A percentile compares a stretch with the other conserved stretches of the same genome.
These are phyloP conservation scores for Hemisphaericaspora xylofermentans DNA, from an alignment of 1,139 yeast species.

Conservation along the genomic window DNA sequence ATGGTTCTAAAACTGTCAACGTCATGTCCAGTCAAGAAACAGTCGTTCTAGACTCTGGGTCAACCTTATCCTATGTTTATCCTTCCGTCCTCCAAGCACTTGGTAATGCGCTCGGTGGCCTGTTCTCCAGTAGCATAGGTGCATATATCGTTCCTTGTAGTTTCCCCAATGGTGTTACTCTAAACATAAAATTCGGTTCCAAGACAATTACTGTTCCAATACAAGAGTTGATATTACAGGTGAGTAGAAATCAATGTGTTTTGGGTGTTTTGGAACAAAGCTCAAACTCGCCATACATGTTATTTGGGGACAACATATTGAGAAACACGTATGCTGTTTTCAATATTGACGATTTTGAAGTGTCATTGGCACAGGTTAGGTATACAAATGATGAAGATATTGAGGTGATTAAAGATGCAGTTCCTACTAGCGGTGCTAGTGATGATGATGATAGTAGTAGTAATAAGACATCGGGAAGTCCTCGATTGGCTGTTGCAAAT, in stretches of 20 bases:
- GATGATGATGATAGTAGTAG: not conserved
- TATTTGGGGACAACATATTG: constrained; percentile 73
- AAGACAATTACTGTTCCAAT: constrained; percentile 36
- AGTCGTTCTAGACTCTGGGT: constrained; percentile 45
- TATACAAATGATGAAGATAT: constrained; percentile 18
- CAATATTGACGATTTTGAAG: constrained; percentile 63
- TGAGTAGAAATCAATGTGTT: constrained; percentile 19
- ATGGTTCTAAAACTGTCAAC: constrained; percentile 9
- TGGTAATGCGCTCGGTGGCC: too few species aligned
- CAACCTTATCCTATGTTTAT: too few species aligned
- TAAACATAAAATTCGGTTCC: constrained; percentile 41
- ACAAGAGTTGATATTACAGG: constrained; percentile 23
- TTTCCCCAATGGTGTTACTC: constrained; percentile 4
- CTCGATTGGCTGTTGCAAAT: not conserved
- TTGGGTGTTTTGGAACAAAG: constrained; percentile 31
- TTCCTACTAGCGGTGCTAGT: not conserved
- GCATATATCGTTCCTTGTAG: constrained; percentile 25
- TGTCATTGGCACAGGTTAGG: constrained; percentile 66
- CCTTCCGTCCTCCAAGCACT: too few species aligned
- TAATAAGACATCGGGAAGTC: not conserved
- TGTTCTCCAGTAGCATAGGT: not conserved
- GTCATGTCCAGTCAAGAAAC: constrained; percentile 22
- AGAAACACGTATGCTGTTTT: constrained; percentile 75
- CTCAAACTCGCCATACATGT: constrained; percentile 18
- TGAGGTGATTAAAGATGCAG: too few species aligned